phyloP scores from a whole-genome alignment of 352 stramenopile genomes.

The Globisporangium abappressorium region DNA sequence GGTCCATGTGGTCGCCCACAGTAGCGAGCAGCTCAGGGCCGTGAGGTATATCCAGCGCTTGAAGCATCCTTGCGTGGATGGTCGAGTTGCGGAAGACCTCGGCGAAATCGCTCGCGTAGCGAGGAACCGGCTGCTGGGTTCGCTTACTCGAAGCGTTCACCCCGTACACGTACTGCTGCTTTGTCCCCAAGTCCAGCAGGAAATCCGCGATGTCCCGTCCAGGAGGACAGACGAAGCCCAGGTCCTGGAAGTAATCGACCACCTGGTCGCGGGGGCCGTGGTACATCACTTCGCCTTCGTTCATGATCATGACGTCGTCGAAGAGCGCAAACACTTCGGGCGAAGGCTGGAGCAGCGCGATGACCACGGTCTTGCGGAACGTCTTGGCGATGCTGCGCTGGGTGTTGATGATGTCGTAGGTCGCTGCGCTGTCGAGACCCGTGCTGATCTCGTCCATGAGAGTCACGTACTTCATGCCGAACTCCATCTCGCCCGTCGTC shows the following conservation, averaged over 20 bases:
- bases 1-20: no score
- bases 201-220: no score
- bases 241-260: conserved; percentile 15
- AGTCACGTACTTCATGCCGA: conserved; percentile 69
- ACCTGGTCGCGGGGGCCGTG: conserved; percentile 24
- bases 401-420: conserved; percentile 55
- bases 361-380: conserved; percentile 47
- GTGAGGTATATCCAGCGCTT: no score
- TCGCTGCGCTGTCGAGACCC: conserved; percentile 51
- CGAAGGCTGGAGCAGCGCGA: conserved; percentile 80
- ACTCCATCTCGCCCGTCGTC: conserved; percentile 65
- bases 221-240: no score
- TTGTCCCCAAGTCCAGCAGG: no score
- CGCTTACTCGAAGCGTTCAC: no score
- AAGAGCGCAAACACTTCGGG: conserved; percentile 52
- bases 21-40: no score
- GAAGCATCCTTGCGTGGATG: no score
- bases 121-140: no score
- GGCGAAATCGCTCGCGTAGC: no score
- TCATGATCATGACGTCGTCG: conserved; percentile 49
- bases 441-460: conserved; percentile 81
- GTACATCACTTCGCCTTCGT: conserved; percentile 43
- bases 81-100: no score
- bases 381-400: conserved; percentile 45
- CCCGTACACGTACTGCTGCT: no score